These are phyloP conservation scores for Blastobotrys aristatus DNA, from an alignment of 1,139 yeast genomes.

Conservation along the genomic window DNA sequence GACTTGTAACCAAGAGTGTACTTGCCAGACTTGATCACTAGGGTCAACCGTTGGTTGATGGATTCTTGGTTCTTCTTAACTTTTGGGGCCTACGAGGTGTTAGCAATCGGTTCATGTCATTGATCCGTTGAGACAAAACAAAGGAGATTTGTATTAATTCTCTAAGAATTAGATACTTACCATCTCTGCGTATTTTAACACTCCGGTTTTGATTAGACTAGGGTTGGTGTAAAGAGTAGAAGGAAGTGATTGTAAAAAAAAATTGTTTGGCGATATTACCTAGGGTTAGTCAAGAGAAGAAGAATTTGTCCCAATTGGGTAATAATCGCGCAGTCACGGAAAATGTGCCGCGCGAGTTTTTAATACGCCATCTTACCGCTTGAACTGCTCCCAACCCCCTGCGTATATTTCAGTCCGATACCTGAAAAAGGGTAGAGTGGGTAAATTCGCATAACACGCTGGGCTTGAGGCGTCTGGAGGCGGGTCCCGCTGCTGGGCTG, in stretches of 20 bases:
- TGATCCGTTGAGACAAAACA: not conserved
- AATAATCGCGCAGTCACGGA: not conserved
- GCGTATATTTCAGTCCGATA: not conserved
- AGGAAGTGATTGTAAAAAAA: too few relatives aligned
- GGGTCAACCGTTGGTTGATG: constrained; percentile 97
- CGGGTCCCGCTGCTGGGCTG: not conserved
- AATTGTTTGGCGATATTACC: too few relatives aligned
- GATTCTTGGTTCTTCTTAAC: constrained; percentile 82
- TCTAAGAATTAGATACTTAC: constrained; percentile 60
- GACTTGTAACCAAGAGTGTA: constrained; percentile 99
- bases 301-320: not conserved
- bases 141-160: not conserved
- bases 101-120: not conserved
- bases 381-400: too few relatives aligned
- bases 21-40: constrained; percentile 98
- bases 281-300: too few relatives aligned
- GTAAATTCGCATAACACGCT: not conserved
- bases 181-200: constrained; percentile 87
- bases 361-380: not conserved
- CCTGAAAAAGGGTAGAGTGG: not conserved
- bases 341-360: not conserved
- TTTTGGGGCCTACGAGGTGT: constrained; percentile 77
- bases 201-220: constrained; percentile 62
- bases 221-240: constrained; percentile 8
- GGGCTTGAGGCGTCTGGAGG: too few relatives aligned